Conservation (phyloP, 768 basidiomycete species). For the Nidula microcarpa region DNA sequence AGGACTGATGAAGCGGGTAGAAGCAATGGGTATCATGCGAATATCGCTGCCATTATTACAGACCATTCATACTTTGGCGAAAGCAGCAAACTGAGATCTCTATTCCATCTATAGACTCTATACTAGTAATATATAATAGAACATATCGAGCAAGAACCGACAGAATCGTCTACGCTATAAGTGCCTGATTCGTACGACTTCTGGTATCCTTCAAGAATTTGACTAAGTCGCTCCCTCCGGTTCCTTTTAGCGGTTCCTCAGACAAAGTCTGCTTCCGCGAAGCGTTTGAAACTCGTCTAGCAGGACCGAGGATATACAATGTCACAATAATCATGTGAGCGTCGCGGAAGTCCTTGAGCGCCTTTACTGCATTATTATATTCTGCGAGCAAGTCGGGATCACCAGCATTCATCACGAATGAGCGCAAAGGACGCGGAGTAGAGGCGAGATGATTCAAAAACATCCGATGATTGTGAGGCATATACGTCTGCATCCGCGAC, state of each 20-base stretch:
- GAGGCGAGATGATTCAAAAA: constrained; percentile 68
- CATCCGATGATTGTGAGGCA: constrained; percentile 78
- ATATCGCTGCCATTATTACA: no score
- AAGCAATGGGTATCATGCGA: no score
- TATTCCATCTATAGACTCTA: no score
- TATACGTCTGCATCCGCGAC: constrained; percentile 75
- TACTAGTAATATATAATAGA: no score
- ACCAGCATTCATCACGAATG: constrained; percentile 40
- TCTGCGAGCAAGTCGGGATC: constrained; percentile 39
- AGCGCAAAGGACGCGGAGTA: constrained; percentile 61
- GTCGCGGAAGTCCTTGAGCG: constrained; percentile 76
- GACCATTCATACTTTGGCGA: no score
- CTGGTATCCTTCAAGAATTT: constrained; percentile 76
- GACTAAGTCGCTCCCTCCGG: constrained; percentile 78
- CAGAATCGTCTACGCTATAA: constrained; percentile 11
- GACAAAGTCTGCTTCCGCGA: constrained; percentile 6
- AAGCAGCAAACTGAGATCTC: no score
- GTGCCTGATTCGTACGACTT: constrained; percentile 57
- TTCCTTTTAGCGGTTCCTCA: constrained; percentile 50
- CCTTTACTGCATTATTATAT: constrained; percentile 65
- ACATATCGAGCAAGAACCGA: no score
- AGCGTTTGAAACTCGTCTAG: constrained; percentile 33
- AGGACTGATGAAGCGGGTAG: no score
- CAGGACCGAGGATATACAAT: constrained; percentile 75
- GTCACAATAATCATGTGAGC: constrained; percentile 77